Conservation (phyloP, 805 yeast species). For the Sungouiozyma intestinalis region DNA sequence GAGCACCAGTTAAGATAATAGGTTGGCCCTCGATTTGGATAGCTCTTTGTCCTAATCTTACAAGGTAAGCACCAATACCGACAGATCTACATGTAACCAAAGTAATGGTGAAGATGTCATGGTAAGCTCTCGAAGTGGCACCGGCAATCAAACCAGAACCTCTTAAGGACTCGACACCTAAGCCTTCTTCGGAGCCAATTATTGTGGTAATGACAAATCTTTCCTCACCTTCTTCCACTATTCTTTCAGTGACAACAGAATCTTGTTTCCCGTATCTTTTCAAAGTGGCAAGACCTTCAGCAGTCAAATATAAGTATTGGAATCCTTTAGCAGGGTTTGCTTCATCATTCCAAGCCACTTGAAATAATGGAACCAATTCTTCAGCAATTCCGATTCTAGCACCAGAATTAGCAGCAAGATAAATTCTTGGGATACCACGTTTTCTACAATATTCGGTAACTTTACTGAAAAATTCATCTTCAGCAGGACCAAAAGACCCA, state of each 20-base stretch:
- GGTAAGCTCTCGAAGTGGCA: conserved; percentile 94
- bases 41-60: conserved; percentile 97
- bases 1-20: conserved; percentile 96
- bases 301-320: conserved; percentile 71
- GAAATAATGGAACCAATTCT: conserved; percentile 78
- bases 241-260: conserved; percentile 61
- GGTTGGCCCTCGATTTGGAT: conserved; percentile 99
- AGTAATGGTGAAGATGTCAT: conserved; percentile 95
- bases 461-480: conserved; percentile 82
- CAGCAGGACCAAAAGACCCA: conserved; percentile 97
- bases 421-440: conserved; percentile 89
- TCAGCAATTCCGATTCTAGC: conserved; percentile 98
- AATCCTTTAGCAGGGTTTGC: conserved; percentile 75
- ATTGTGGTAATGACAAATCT: conserved; percentile 75
- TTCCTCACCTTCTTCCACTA: conserved; percentile 77
- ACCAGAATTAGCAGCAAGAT: conserved; percentile 97
- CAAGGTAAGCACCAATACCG: conserved; percentile 99
- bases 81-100: conserved; percentile 99
- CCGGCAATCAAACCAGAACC: conserved; percentile 99
- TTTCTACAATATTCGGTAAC: conserved; percentile 87
- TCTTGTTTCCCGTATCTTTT: conserved; percentile 50
- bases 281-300: conserved; percentile 49
- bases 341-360: conserved; percentile 87
- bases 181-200: conserved; percentile 89
- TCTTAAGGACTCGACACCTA: conserved; percentile 96